Base-by-base conservation (phyloP, 371 early-diverging fungal genomes). In the Dichotomocladium elegans region DNA sequence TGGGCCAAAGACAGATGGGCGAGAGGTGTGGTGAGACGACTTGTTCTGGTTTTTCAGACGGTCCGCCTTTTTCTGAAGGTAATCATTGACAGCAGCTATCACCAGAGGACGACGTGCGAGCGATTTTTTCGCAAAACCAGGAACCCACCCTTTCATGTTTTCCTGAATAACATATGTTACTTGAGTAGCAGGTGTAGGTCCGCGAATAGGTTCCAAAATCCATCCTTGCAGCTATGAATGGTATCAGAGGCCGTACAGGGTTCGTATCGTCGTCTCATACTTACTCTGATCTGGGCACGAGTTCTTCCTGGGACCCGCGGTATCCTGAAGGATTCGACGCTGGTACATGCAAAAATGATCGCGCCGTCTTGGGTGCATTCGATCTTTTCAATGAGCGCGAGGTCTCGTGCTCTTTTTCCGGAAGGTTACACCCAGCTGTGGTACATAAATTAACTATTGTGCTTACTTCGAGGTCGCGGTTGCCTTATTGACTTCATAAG, bases 321-420 rank as follows among this genome's bases (percentile, higher is more conserved):
- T 53, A 85, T 71, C 49, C 83, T 76, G n/a, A 78, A 74, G 15
- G 84, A 79, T 41, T 86, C 81, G 41, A 83, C 79, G 40, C 85
- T 85, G 5, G 85, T 82, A 33, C 80, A 76, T 4, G 82, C 88
- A 63, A 86, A 83, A 27, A 77, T 70, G 42, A 88, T 77, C 9
- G 64, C 55, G 12, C 78, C 78, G 43, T 71, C 67, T 25, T 57
- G 70, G 5, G 66, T 67, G 26, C 78, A 77, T 58, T 77, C 78
- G 19, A 77, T 77, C 31, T 69, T 71, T 50, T 77, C 78, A 1
- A 74, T 70, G 3, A 77, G 34, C 4, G 70, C 58, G 26, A 70
- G 56, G 59, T 77, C 78, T 26, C 72, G 56, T 7, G 74, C 47
- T 37, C 78, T 66, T 34, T 29, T 33, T n/a, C n/a, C n/a, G n/a